phyloP scores from a whole-genome alignment of 495 filamentous ascomycete species.

The Aspergillus nanangensis region DNA sequence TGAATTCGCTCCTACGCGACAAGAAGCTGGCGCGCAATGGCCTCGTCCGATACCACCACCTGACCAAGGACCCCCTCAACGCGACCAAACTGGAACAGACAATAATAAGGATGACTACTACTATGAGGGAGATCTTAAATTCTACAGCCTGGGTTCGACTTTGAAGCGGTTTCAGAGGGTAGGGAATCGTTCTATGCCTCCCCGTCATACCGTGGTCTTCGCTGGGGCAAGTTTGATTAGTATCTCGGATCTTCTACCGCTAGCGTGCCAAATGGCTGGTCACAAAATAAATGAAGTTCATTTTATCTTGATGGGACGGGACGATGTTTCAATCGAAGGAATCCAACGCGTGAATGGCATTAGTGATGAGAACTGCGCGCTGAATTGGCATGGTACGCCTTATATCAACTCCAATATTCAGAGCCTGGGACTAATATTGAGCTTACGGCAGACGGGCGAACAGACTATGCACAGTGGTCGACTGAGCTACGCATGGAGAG shows the following conservation, averaged over 20 bases:
- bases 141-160: conserved; percentile 46
- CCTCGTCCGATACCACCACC: conserved; percentile 6
- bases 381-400: conserved; percentile 49
- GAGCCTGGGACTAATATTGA: background rate
- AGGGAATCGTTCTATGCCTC: conserved; percentile 18
- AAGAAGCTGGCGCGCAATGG: conserved; percentile 9
- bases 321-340: conserved; percentile 47
- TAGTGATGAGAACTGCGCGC: conserved; percentile 37
- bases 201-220: conserved; percentile 42
- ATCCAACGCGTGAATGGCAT: conserved; percentile 48
- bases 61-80: conserved; percentile 11
- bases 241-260: conserved; percentile 46
- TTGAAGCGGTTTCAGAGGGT: conserved; percentile 37
- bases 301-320: conserved; percentile 51
- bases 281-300: conserved; percentile 45
- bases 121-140: conserved; percentile 53
- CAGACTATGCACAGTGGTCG: conserved; percentile 43
- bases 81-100: conserved; percentile 17
- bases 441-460: conserved; percentile 38
- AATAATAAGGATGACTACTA: conserved; percentile 28
- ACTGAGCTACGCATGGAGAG: conserved; percentile 47
- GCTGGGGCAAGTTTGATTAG: conserved; percentile 46
- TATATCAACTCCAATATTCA: background rate
- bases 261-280: conserved; percentile 51
- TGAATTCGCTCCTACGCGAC: conserved; percentile 22